Percentiles rank a stretch among this genome's conserved stretches.
These are phyloP conservation scores for Lathyrus sativus DNA, from an alignment of 306 rosid genomes.

Conservation along the genomic window DNA sequence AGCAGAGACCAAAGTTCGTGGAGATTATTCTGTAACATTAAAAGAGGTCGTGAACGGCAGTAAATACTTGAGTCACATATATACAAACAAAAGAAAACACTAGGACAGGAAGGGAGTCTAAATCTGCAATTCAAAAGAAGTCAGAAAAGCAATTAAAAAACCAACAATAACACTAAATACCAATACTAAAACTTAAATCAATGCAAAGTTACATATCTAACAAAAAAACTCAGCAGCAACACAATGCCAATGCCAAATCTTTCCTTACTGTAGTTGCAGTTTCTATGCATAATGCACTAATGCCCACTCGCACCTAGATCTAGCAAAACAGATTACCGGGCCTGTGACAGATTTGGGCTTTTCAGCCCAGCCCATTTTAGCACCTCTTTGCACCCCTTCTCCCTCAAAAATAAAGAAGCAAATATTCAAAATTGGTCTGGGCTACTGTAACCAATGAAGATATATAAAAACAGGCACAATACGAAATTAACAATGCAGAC, in stretches of 20 bases:
- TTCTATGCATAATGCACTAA: not conserved
- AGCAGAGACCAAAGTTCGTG: slow-evolving; percentile 98
- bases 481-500: slow-evolving; percentile 11
- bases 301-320: not conserved
- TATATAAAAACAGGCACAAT: not conserved
- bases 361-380: no score
- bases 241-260: slow-evolving; percentile 12
- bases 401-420: slow-evolving; percentile 7
- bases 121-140: slow-evolving; percentile 22
- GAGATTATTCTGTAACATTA: slow-evolving; percentile 78
- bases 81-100: slow-evolving; percentile 8
- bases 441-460: slow-evolving; percentile 12
- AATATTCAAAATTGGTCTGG: slow-evolving; percentile 2
- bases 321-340: no score
- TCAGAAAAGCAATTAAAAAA: not conserved
- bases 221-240: slow-evolving; percentile 1
- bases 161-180: not conserved
- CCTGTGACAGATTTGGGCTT: no score
- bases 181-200: slow-evolving; percentile 5
- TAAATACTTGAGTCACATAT: slow-evolving; percentile 25
- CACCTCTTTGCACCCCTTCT: not conserved
- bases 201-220: slow-evolving; percentile 16
- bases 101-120: not conserved
- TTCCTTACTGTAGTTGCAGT: not conserved
- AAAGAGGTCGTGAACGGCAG: slow-evolving; percentile 22